These are phyloP conservation scores for Murraya koenigii DNA, from an alignment of 345 rosid genomes.

Conservation along the genomic window DNA sequence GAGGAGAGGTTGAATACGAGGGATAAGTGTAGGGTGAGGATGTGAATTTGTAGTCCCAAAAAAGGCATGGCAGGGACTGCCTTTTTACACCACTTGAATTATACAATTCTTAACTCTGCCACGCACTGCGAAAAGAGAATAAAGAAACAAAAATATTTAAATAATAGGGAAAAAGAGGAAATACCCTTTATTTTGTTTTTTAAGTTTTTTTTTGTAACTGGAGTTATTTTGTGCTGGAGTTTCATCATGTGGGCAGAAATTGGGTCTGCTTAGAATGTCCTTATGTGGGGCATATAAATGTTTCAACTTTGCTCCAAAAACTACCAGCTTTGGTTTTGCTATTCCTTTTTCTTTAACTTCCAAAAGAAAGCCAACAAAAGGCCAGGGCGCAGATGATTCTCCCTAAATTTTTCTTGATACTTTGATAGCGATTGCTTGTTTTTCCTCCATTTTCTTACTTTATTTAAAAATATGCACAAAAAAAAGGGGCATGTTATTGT, in stretches of 20 bases:
- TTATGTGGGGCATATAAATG: not conserved
- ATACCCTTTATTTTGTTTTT: not conserved
- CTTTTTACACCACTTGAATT: constrained; percentile 43
- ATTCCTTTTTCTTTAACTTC: constrained; percentile 24
- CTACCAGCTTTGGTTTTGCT: constrained; percentile 11
- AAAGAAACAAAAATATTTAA: constrained; percentile 19
- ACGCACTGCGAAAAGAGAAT: constrained; percentile 27
- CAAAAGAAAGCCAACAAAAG: constrained; percentile 38
- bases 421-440: constrained; percentile 21
- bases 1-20: constrained; percentile 29
- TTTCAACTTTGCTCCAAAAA: constrained; percentile 18
- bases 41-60: constrained; percentile 58
- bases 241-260: not conserved
- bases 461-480: not conserved
- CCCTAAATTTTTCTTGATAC: constrained; percentile 15
- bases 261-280: constrained; percentile 8
- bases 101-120: constrained; percentile 32
- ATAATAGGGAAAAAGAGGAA: not conserved
- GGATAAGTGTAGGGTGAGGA: constrained; percentile 24
- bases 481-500: not conserved
- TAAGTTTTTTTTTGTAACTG: not conserved
- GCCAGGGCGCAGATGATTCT: constrained; percentile 25
- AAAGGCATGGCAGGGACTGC: constrained; percentile 15
- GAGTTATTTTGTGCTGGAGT: not conserved
- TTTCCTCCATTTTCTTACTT: not conserved